Percentiles rank a stretch among this genome's conserved stretches.
Conservation (phyloP, 2,329 filamentous ascomycete genomes). For the Exophiala xenobiotica region DNA sequence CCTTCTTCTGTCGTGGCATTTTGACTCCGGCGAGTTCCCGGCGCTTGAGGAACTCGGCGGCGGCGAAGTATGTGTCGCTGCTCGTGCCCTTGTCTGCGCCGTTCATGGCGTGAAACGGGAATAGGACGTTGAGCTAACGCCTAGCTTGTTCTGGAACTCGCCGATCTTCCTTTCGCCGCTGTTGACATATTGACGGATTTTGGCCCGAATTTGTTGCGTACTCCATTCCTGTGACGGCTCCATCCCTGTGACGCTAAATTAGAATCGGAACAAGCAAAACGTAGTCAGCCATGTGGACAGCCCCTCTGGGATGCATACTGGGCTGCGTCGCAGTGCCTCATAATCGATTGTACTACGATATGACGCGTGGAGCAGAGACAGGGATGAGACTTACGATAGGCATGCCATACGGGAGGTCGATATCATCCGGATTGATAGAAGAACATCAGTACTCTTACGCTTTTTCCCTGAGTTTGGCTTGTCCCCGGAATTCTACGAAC, state of each 20-base stretch:
- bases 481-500: neutral
- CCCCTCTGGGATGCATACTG: neutral
- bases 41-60: slow-evolving; percentile 49
- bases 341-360: neutral
- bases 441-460: slow-evolving; percentile 8
- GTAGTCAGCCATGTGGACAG: too few relatives aligned
- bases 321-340: neutral
- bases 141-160: slow-evolving; percentile 10
- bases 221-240: slow-evolving; percentile 3
- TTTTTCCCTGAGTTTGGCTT: slow-evolving; percentile 6
- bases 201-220: slow-evolving; percentile 39
- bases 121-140: slow-evolving; percentile 34
- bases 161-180: slow-evolving; percentile 19
- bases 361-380: neutral
- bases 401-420: neutral
- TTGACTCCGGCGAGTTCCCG: slow-evolving; percentile 49
- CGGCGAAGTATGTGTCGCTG: slow-evolving; percentile 34
- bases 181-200: slow-evolving; percentile 45
- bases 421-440: slow-evolving; percentile 2
- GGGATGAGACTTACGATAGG: neutral
- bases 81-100: slow-evolving; percentile 21
- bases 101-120: slow-evolving; percentile 46
- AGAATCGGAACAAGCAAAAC: too few relatives aligned
- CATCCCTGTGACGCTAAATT: too few relatives aligned
- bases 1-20: slow-evolving; percentile 2